phyloP scores from a whole-genome alignment of 345 rosid genomes.

The Euclidium syriacum region DNA sequence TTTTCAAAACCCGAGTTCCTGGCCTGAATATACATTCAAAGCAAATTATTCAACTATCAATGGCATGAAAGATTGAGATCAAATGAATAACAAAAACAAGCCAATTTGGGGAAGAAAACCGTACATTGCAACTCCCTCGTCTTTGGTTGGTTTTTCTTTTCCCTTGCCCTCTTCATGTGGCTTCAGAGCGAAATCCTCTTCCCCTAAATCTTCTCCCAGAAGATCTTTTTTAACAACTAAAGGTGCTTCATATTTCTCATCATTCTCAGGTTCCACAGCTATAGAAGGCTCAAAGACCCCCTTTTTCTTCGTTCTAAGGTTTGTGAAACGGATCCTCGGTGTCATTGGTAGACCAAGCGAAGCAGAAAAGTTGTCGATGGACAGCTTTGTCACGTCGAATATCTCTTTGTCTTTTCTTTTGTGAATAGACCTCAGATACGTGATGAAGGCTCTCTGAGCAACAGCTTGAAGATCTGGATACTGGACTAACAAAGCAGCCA shows the following conservation, averaged over 20 bases:
- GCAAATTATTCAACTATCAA: conserved; percentile 3
- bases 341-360: conserved; percentile 90
- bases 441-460: conserved; percentile 81
- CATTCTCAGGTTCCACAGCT: conserved; percentile 30
- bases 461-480: conserved; percentile 58
- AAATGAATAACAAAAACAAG: neutral
- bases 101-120: conserved; percentile 18
- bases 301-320: conserved; percentile 43
- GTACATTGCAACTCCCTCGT: conserved; percentile 44
- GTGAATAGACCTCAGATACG: conserved; percentile 76
- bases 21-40: conserved; percentile 47
- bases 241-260: conserved; percentile 19
- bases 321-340: conserved; percentile 65
- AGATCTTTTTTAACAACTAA: conserved; percentile 30
- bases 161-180: conserved; percentile 32
- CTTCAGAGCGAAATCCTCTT: conserved; percentile 41
- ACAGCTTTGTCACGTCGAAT: conserved; percentile 68
- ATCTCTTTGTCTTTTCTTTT: conserved; percentile 82
- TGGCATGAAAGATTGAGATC: neutral
- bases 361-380: conserved; percentile 74
- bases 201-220: conserved; percentile 34
- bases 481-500: conserved; percentile 68
- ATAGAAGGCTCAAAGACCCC: conserved; percentile 29
- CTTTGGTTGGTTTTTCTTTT: conserved; percentile 31
- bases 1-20: conserved; percentile 63